Conservation (phyloP, 2,329 filamentous ascomycete genomes). For the Madurella mycetomatis region DNA sequence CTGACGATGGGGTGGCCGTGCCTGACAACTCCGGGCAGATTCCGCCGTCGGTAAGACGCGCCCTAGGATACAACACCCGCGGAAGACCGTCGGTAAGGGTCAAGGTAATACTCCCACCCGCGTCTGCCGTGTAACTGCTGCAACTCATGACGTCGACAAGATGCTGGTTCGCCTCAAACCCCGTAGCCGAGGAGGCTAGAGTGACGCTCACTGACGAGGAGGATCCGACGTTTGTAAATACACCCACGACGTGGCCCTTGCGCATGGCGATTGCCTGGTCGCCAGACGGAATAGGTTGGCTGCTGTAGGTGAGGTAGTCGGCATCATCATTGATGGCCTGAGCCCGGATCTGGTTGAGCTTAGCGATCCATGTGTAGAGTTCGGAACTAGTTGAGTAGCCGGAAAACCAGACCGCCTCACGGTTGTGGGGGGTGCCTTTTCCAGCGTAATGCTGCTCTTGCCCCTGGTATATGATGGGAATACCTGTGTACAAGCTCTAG, state of each 20-base stretch:
- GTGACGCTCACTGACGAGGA: slow-evolving; percentile 30
- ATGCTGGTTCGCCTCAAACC: slow-evolving; percentile 32
- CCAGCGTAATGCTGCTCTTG: slow-evolving; percentile 53
- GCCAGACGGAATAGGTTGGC: slow-evolving; percentile 37
- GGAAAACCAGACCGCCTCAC: slow-evolving; percentile 48
- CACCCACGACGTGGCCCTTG: slow-evolving; percentile 41
- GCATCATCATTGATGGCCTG: slow-evolving; percentile 37
- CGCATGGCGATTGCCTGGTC: slow-evolving; percentile 40
- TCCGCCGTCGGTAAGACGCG: slow-evolving; percentile 32
- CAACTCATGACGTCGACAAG: slow-evolving; percentile 44
- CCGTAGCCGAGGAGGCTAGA: slow-evolving; percentile 35
- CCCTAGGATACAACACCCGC: slow-evolving; percentile 37
- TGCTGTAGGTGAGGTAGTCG: slow-evolving; percentile 38
- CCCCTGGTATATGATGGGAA: slow-evolving; percentile 56
- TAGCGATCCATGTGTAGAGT: slow-evolving; percentile 43
- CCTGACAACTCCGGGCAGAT: slow-evolving; percentile 33
- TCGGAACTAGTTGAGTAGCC: slow-evolving; percentile 39
- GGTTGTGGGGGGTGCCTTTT: slow-evolving; percentile 39
- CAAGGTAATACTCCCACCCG: slow-evolving; percentile 40
- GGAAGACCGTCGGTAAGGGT: slow-evolving; percentile 41
- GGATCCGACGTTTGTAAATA: slow-evolving; percentile 39
- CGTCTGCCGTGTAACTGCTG: slow-evolving; percentile 37
- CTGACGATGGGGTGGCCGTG: neutral
- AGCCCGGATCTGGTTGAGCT: slow-evolving; percentile 48
- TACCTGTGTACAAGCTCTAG: slow-evolving; percentile 29